These are phyloP conservation scores for Solanum piurae DNA, from an alignment of 257 asterid genomes.

Conservation along the genomic window DNA sequence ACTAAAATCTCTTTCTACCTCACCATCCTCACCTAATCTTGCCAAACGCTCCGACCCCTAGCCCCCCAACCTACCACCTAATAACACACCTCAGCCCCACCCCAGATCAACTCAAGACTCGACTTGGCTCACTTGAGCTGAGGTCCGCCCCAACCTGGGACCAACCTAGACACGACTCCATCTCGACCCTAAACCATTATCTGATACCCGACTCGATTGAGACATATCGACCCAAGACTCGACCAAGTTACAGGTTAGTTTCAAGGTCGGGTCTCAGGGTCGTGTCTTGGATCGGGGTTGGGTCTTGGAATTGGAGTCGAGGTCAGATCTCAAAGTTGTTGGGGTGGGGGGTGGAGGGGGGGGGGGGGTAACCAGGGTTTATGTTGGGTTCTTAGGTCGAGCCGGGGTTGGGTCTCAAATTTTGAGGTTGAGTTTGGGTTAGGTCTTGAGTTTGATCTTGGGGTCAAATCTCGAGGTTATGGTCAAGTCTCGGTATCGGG, in stretches of 20 bases:
- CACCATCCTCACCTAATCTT: not conserved
- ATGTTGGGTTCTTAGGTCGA: not conserved
- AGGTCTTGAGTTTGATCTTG: not conserved
- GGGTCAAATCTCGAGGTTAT: not conserved
- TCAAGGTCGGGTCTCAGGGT: not conserved
- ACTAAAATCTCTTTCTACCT: not conserved
- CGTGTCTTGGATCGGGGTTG: not conserved
- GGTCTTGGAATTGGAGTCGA: not conserved
- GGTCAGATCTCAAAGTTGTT: not conserved
- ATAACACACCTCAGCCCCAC: not conserved
- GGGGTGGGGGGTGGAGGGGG: no score
- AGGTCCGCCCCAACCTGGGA: not conserved
- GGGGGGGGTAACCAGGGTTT: no score
- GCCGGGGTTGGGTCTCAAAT: not conserved
- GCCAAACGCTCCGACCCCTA: not conserved
- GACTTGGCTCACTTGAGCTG: not conserved
- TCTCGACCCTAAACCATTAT: not conserved
- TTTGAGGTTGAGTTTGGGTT: not conserved
- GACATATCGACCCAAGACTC: not conserved
- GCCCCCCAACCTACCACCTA: not conserved
- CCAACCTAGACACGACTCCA: not conserved
- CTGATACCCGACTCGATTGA: not conserved
- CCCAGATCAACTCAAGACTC: not conserved
- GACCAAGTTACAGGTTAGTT: not conserved
- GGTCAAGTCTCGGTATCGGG: not conserved